These are phyloP conservation scores for Curvularia lunata DNA, from an alignment of 2,329 filamentous ascomycete species.

Conservation along the genomic window DNA sequence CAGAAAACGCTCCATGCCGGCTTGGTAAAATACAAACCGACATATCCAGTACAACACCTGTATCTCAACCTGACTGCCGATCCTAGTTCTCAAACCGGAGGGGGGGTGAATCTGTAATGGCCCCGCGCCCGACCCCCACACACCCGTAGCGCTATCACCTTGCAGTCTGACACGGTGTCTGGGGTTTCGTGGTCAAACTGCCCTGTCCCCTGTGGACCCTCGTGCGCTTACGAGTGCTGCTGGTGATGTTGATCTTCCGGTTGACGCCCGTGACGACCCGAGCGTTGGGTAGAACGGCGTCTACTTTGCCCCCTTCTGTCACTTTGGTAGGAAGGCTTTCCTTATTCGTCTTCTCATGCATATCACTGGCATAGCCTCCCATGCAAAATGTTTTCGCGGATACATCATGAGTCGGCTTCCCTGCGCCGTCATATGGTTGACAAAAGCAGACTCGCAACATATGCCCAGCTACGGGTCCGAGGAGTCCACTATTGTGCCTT, in stretches of 20 bases:
- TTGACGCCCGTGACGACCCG: slow-evolving; percentile 17
- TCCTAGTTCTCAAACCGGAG: background rate
- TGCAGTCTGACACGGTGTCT: slow-evolving; percentile 10
- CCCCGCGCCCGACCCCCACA: slow-evolving; percentile 33
- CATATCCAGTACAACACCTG: slow-evolving; percentile 1
- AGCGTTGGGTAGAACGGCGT: slow-evolving; percentile 21
- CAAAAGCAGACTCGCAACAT: slow-evolving; percentile 45
- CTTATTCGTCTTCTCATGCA: slow-evolving; percentile 8
- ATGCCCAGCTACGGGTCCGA: slow-evolving; percentile 29
- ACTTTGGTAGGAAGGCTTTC: background rate
- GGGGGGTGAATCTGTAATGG: slow-evolving; percentile 5
- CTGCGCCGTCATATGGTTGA: slow-evolving; percentile 42
- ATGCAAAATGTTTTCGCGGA: slow-evolving; percentile 11
- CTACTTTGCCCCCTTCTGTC: slow-evolving; percentile 4
- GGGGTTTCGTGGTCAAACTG: background rate
- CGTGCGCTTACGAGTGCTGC: slow-evolving; percentile 1
- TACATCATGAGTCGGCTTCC: slow-evolving; percentile 8
- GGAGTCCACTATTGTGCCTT: slow-evolving; percentile 3
- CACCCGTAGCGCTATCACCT: slow-evolving; percentile 35
- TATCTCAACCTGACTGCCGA: slow-evolving; percentile 5
- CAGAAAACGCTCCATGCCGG: slow-evolving; percentile 7
- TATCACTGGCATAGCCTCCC: slow-evolving; percentile 1
- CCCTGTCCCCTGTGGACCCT: background rate
- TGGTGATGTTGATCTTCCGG: background rate
- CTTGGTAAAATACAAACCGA: background rate